Evolutionary conservation across 2,329 filamentous ascomycete genomes (phyloP).

Genomic region (Claviceps digitariae): DNA sequence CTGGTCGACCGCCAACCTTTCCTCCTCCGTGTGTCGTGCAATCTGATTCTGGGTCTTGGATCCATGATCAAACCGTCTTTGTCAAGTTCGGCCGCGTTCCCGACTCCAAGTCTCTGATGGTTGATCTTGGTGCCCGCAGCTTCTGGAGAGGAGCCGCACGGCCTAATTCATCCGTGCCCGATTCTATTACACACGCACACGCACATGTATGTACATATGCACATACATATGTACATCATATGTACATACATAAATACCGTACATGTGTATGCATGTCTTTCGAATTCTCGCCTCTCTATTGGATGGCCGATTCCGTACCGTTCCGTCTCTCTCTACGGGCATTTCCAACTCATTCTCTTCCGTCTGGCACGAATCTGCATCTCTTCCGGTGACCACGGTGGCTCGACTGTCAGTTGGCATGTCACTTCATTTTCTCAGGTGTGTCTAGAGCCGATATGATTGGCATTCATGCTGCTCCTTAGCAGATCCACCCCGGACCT

Average conservation of each 20-base stretch:
- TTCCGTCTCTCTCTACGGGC: neutral
- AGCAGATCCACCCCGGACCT: slow-evolving; percentile 1
- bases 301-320: neutral
- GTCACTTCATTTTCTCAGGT: neutral
- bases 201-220: neutral
- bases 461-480: slow-evolving; percentile 4
- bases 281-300: neutral
- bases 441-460: slow-evolving; percentile 1
- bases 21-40: slow-evolving; percentile 1
- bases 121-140: slow-evolving; percentile 1
- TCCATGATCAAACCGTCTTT: slow-evolving; percentile 1
- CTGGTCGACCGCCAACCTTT: neutral
- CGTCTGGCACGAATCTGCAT: neutral
- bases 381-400: neutral
- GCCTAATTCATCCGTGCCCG: slow-evolving; percentile 5
- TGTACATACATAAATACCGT: neutral
- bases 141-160: slow-evolving; percentile 1
- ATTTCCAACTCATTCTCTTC: neutral
- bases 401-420: neutral
- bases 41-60: neutral
- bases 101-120: slow-evolving; percentile 1
- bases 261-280: neutral
- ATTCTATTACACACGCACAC: neutral
- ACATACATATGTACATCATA: too few relatives aligned
- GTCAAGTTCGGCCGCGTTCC: slow-evolving; percentile 5